A percentile compares a stretch with the other conserved stretches of the same genome.
phyloP scores from a whole-genome alignment of 441 rosid genomes.

The Brassica hybrid region DNA sequence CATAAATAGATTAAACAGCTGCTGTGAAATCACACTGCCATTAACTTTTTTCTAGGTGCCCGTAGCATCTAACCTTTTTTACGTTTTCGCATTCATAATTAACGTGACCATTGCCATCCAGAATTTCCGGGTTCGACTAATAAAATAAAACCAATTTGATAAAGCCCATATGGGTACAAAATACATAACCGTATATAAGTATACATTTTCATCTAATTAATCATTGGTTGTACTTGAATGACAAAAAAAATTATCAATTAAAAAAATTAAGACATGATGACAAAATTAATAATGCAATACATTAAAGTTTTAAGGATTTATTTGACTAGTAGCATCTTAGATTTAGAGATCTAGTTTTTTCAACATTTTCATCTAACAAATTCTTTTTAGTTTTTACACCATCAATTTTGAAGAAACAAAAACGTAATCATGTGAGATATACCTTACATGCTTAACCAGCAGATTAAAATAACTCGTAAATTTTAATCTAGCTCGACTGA shows the following conservation, averaged over 20 bases:
- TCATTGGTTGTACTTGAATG: constrained; percentile 15
- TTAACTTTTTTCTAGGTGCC: constrained; percentile 38
- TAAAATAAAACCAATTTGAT: background rate
- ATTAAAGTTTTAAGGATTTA: constrained; percentile 26
- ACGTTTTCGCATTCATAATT: constrained; percentile 34
- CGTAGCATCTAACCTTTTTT: constrained; percentile 37
- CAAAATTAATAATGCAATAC: constrained; percentile 11
- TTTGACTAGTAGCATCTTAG: constrained; percentile 25
- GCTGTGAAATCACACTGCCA: constrained; percentile 34
- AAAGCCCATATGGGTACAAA: constrained; percentile 1
- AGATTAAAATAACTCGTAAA: background rate
- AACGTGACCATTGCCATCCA: constrained; percentile 39
- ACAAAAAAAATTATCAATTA: background rate
- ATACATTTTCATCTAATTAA: background rate
- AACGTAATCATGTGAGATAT: background rate
- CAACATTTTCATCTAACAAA: no score
- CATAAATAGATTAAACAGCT: constrained; percentile 1
- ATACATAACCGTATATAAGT: constrained; percentile 6
- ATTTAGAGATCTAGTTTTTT: background rate
- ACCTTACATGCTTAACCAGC: background rate
- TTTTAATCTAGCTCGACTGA: background rate
- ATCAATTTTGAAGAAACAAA: background rate
- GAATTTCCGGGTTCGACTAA: constrained; percentile 31
- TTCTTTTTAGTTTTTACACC: background rate
- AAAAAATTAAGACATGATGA: background rate